phyloP scores from a whole-genome alignment of 345 rosid genomes.

The Carallia pectinifolia region DNA sequence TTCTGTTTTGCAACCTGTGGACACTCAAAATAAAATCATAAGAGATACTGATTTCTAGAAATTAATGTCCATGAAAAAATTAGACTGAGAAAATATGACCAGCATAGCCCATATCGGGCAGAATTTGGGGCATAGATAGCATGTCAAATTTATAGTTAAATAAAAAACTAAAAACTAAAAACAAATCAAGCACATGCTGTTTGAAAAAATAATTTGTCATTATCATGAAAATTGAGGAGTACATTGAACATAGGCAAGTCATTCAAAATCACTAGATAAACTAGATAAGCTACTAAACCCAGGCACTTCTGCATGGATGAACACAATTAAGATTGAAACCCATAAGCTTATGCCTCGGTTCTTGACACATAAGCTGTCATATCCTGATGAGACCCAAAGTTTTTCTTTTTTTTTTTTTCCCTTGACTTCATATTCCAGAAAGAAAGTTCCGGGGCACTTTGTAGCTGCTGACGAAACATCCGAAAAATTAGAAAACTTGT shows the following conservation, averaged over 20 bases:
- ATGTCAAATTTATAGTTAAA: not conserved
- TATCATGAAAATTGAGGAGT: too few species aligned
- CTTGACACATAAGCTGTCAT: too few species aligned
- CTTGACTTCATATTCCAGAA: not conserved
- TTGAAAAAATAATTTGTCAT: too few species aligned
- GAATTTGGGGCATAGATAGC: not conserved
- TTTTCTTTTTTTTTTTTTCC: not conserved
- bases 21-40: slow-evolving; percentile 7
- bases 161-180: too few species aligned
- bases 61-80: too few species aligned
- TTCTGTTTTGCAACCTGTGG: slow-evolving; percentile 33
- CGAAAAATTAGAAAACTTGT: not conserved
- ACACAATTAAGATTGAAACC: too few species aligned
- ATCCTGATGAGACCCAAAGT: not conserved
- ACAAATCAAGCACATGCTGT: too few species aligned
- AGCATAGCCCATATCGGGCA: not conserved
- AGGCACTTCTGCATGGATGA: too few species aligned
- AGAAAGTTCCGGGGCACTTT: not conserved
- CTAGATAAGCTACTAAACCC: too few species aligned
- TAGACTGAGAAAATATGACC: not conserved
- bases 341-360: too few species aligned
- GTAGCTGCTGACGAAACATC: not conserved
- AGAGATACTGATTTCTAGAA: not conserved
- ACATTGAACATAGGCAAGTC: too few species aligned
- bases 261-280: too few species aligned